Evolutionary conservation across 2,329 filamentous ascomycete species (phyloP).

Genomic region (Pseudocercospora vitis): DNA sequence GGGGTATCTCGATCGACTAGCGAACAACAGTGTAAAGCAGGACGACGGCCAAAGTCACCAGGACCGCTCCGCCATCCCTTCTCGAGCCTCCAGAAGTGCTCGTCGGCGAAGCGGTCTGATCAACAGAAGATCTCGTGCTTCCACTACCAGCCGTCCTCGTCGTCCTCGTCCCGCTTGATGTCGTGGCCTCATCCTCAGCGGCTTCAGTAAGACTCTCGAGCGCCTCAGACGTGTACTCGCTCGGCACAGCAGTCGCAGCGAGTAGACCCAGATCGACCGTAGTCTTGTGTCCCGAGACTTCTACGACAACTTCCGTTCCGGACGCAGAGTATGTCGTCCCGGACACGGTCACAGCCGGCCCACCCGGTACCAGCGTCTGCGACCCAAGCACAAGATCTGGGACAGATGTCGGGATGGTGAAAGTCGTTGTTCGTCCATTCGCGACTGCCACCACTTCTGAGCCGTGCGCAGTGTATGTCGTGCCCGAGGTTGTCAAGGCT

Average conservation of each 20-base stretch:
- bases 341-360: conserved; percentile 1
- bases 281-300: background rate
- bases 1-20: background rate
- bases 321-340: conserved; percentile 20
- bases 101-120: background rate
- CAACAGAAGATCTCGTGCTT: background rate
- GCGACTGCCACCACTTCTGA: conserved; percentile 12
- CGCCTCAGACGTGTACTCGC: background rate
- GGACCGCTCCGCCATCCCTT: background rate
- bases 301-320: conserved; percentile 13
- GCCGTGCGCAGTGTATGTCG: conserved; percentile 9
- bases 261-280: background rate
- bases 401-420: background rate
- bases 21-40: background rate
- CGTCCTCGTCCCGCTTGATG: background rate
- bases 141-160: background rate
- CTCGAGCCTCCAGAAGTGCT: background rate
- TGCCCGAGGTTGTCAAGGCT: conserved; percentile 1
- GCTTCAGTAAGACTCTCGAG: background rate
- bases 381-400: background rate
- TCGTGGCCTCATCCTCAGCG: background rate
- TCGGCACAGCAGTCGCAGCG: background rate
- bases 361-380: background rate
- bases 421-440: background rate
- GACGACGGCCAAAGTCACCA: background rate